A percentile compares a stretch with the other conserved stretches of the same genome.
phyloP scores from a whole-genome alignment of 441 rosid species.

The Euphorbia celastroides region DNA sequence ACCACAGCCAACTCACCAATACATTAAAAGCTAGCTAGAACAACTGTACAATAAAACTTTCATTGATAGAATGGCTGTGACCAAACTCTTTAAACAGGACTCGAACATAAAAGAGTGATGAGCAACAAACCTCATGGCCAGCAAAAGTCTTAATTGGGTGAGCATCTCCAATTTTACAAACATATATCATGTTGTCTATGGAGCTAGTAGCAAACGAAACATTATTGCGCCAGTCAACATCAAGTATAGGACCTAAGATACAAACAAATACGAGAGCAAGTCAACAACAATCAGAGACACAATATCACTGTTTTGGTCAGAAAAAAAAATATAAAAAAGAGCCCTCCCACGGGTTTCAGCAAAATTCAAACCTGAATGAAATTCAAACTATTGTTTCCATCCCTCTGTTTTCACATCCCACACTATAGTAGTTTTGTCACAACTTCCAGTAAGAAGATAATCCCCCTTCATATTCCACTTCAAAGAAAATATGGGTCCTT shows the following conservation, averaged over 20 bases:
- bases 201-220: constrained; percentile 95
- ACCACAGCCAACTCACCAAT: background rate
- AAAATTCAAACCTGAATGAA: constrained; percentile 62
- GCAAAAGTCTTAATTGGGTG: constrained; percentile 73
- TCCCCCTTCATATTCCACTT: constrained; percentile 99
- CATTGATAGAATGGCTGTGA: background rate
- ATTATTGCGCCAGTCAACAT: constrained; percentile 99
- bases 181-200: constrained; percentile 87
- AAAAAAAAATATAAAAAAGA: background rate
- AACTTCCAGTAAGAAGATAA: constrained; percentile 97
- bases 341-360: constrained; percentile 5
- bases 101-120: background rate
- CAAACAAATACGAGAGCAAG: constrained; percentile 6
- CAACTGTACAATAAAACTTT: background rate
- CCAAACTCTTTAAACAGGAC: background rate
- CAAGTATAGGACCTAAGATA: constrained; percentile 85
- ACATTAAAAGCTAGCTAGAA: background rate
- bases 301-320: background rate
- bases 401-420: constrained; percentile 98
- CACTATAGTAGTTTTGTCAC: constrained; percentile 92
- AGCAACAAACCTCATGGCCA: constrained; percentile 79
- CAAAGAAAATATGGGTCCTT: constrained; percentile 91
- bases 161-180: constrained; percentile 88
- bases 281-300: background rate
- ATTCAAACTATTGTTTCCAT: constrained; percentile 92